These are phyloP conservation scores for Candida pini DNA, from an alignment of 805 yeast genomes.

Conservation along the genomic window DNA sequence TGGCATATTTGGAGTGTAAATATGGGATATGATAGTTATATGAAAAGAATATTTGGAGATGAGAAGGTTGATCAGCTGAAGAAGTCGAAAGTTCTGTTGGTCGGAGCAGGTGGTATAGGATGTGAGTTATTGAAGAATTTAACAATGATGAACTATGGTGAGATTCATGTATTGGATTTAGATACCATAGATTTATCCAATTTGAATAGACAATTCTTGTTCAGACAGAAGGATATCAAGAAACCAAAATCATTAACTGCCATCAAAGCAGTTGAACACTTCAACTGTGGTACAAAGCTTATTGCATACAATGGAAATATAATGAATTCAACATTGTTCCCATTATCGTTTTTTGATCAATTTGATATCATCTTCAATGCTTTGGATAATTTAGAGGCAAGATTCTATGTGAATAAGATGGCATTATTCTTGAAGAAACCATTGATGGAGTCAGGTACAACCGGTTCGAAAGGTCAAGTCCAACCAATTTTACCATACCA, in stretches of 20 bases:
- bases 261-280: slow-evolving; percentile 68
- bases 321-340: slow-evolving; percentile 68
- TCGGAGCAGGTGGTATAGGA: slow-evolving; percentile 97
- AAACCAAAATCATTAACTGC: slow-evolving; percentile 85
- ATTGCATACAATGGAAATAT: slow-evolving; percentile 84
- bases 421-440: slow-evolving; percentile 70
- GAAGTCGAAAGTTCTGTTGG: slow-evolving; percentile 61
- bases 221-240: slow-evolving; percentile 84
- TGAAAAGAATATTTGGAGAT: slow-evolving; percentile 40
- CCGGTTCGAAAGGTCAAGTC: slow-evolving; percentile 91
- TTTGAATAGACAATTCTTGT: slow-evolving; percentile 87
- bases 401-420: slow-evolving; percentile 82
- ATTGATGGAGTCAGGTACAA: slow-evolving; percentile 89
- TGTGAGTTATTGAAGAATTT: slow-evolving; percentile 84
- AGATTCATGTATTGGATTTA: slow-evolving; percentile 86
- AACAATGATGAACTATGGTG: slow-evolving; percentile 74
- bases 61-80: slow-evolving; percentile 26
- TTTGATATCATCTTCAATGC: slow-evolving; percentile 87
- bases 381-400: slow-evolving; percentile 86
- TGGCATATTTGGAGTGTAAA: too few species aligned
- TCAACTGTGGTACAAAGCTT: slow-evolving; percentile 60
- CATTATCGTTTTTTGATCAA: slow-evolving; percentile 68
- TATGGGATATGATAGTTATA: slow-evolving; percentile 25
- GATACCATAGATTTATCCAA: slow-evolving; percentile 94
- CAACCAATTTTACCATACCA: slow-evolving; percentile 80